Evolutionary conservation across 495 filamentous ascomycete species (phyloP), one percentile per base, ranked within the genome.

Genomic region (Penicillium waksmanii): DNA sequence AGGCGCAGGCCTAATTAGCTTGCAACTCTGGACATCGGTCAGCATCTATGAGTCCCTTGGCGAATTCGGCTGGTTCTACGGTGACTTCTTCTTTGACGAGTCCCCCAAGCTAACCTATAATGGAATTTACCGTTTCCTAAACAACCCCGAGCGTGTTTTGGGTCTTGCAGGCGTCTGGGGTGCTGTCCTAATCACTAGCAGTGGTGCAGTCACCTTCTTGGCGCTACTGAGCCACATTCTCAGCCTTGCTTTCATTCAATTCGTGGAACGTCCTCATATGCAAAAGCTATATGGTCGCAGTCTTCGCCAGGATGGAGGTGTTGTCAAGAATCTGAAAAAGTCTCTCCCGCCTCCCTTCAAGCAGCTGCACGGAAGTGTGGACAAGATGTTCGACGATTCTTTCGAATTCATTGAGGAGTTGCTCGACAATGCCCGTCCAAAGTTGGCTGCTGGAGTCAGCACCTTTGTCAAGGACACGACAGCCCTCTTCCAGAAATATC

Each of bases 21-120:
- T 98, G 48, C 95, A 98, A 69, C 75, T 94, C 11, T 98, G 96
- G 96, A 97, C 94, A 4, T 87, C 90, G 5, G 75, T 90, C 59
- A 96, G 93, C 71, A 96, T 98, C 58, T 96, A 97, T 74, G 92
- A 97, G 15, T 97, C 94, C 5, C 87, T 98, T 2, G 94, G 94
- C 44, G 95, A 98, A 69, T 98, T 97, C 69, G 96, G 96, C 63
- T 98, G 96, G 95, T 98, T 98, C 80, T 98, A 92, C 66, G 95
- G 95, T 12, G 95, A 98, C 72, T 98, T 98, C 80, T 97, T 97
- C 76, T 92, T 96, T 62, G 83, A 88, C 51, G 86, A 87, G 47
- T 84, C 86, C 10, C 88, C 85, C 19, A 96, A 96, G 66, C 82
- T 98, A 50, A 98, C 91, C 19, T 98, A 98, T 77, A 91, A 88